Evolutionary conservation across 2,329 filamentous ascomycete genomes (phyloP).

Genomic region (Gaeumannomyces tritici): DNA sequence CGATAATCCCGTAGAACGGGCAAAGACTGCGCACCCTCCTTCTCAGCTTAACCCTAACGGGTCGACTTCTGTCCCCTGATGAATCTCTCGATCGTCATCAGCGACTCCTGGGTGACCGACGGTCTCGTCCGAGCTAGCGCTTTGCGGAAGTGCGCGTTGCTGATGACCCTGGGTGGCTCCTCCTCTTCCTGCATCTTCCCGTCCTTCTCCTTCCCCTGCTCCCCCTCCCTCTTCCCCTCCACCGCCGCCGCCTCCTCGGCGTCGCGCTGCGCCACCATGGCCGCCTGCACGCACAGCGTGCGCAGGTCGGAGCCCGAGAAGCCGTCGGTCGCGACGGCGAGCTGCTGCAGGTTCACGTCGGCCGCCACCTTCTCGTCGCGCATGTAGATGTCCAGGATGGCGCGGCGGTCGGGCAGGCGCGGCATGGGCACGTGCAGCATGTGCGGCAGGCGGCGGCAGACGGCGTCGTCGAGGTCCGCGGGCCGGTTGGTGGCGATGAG

Average conservation of each 20-base stretch:
- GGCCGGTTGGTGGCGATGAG: constrained; percentile 95
- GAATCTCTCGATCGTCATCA: constrained; percentile 1
- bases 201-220: neutral
- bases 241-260: neutral
- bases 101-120: neutral
- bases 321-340: neutral
- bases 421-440: constrained; percentile 83
- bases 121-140: neutral
- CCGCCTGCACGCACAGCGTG: constrained; percentile 2
- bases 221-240: neutral
- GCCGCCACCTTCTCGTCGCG: constrained; percentile 88
- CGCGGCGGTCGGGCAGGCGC: constrained; percentile 88
- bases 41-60: no score
- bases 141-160: neutral
- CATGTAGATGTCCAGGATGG: constrained; percentile 67
- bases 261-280: neutral
- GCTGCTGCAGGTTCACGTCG: constrained; percentile 62
- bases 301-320: constrained; percentile 1
- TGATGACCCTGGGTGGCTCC: neutral
- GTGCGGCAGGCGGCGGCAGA: constrained; percentile 78
- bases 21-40: no score
- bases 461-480: constrained; percentile 82
- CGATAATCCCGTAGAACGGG: no score
- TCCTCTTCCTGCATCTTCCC: neutral
- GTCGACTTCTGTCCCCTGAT: neutral